A percentile compares a stretch with the other conserved stretches of the same genome.
Evolutionary conservation across 2,329 filamentous ascomycete genomes (phyloP).

Genomic region (Talaromyces islandicus): DNA sequence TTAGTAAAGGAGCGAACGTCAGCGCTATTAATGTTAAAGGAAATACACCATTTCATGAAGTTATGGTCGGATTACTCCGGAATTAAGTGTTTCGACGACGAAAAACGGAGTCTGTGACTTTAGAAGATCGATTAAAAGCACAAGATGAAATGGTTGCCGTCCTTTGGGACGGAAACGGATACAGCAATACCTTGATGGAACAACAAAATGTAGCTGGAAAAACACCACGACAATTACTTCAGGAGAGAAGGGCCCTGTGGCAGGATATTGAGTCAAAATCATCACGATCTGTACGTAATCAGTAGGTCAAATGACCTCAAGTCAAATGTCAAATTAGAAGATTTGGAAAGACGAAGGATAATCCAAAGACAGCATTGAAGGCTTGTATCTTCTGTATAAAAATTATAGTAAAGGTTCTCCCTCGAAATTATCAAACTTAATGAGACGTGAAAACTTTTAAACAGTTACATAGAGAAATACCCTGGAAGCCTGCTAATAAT

Average conservation of each 20-base stretch:
- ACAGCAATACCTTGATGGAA: conserved; percentile 14
- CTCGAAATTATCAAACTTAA: too few species aligned
- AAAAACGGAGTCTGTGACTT: background rate
- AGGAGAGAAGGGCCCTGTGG: conserved; percentile 7
- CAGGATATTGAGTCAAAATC: background rate
- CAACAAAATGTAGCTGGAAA: conserved; percentile 17
- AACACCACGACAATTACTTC: conserved; percentile 15
- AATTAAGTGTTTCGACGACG: background rate
- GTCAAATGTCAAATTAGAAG: background rate
- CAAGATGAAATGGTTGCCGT: conserved; percentile 2
- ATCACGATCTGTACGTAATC: background rate
- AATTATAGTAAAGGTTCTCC: too few species aligned
- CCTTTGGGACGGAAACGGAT: conserved; percentile 7
- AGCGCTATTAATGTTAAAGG: conserved; percentile 13
- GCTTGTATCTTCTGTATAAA: too few species aligned
- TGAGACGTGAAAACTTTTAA: too few species aligned
- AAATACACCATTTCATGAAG: conserved; percentile 18
- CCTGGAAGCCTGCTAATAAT: too few species aligned
- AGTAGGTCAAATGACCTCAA: background rate
- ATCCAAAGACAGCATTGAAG: too few species aligned
- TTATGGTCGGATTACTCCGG: conserved; percentile 9
- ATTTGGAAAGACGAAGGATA: background rate
- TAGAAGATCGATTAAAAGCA: background rate
- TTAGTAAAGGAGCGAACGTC: conserved; percentile 16
- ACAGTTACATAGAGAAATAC: too few species aligned